Evolutionary conservation across 2,329 filamentous ascomycete species (phyloP), one percentile per base, ranked within the genome.

Genomic region (Apiospora phragmitis): DNA sequence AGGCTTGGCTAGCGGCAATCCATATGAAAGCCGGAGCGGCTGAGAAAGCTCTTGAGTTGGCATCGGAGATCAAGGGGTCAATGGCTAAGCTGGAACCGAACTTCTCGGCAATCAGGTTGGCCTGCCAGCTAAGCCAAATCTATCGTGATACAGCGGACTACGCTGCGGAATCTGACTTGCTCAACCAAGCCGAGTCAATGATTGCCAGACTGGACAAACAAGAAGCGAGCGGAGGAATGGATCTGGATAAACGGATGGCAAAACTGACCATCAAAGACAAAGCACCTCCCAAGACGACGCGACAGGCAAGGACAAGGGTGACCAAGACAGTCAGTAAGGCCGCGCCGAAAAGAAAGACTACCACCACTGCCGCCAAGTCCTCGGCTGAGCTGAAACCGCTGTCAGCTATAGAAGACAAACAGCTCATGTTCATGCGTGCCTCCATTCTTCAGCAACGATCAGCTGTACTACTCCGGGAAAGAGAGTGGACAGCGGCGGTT

Each of bases 401-500:
- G 7, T 12, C 55, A 2, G 72, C 70, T 26, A 73, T 74, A 21
- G 78, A 79, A 68, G 80, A 83, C 72, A 73, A 75, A 4, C 80
- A 81, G 68, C 70, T 83, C 24, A 77, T 79, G 18, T 81, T 80
- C 67, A 75, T 86, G 29, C 79, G 78, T n/a, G 79, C 81, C 2
- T 79, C 80, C 0, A 78, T 86, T 35, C 73, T 83, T 35, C 79
- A 85, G 16, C 81, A 82, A 67, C 83, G 81, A 67, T 86, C 86
- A 6, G 76, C 84, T 7, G 82, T 83, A 0, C 81, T 85, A 67
- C 81, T 90, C 29, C 81, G 81, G 65, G 81, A 84, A 72, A 85
- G 84, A 72, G 85, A 90, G 45, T 93, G 90, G 83, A 80, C 86
- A 0, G 84, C 87, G 9, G 92, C 91, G 0, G 81, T 89, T 18